Conservation (phyloP, 1,284 basidiomycete genomes). For the Apiotrichum sp. region DNA sequence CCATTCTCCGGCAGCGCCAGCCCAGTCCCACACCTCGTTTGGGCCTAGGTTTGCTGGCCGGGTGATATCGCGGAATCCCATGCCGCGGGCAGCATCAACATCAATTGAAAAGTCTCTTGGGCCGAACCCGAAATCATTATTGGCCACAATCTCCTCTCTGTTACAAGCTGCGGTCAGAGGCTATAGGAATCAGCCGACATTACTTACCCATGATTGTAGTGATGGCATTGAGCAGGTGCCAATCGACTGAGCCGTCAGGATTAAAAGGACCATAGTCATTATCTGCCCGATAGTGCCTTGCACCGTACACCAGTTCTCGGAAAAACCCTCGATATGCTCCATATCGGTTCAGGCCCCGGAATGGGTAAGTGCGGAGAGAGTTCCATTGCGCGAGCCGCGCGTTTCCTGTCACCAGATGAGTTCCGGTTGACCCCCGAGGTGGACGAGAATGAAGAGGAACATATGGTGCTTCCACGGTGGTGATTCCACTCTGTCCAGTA, state of each 20-base stretch:
- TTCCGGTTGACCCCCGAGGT: too few relatives aligned
- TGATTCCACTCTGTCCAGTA: too few relatives aligned
- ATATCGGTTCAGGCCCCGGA: constrained; percentile 7
- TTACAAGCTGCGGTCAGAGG: too few relatives aligned
- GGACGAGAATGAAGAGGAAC: too few relatives aligned
- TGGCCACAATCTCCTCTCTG: too few relatives aligned
- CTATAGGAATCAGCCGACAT: too few relatives aligned
- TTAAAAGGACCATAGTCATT: constrained; percentile 39
- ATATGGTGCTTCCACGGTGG: too few relatives aligned
- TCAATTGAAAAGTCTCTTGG: constrained; percentile 24
- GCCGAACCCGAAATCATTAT: too few relatives aligned
- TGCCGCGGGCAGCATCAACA: constrained; percentile 26
- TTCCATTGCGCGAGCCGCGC: too few relatives aligned
- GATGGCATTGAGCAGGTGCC: constrained; percentile 36
- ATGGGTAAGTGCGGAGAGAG: too few relatives aligned
- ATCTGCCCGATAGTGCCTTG: constrained; percentile 20
- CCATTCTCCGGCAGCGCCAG: constrained; percentile 35
- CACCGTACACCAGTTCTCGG: constrained; percentile 32
- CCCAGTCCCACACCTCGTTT: constrained; percentile 38
- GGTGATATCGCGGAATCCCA: constrained; percentile 23
- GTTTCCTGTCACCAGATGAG: too few relatives aligned
- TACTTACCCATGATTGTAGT: constrained; percentile 39
- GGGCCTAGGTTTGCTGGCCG: constrained; percentile 19
- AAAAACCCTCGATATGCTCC: constrained; percentile 24
- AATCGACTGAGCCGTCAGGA: constrained; percentile 35